Evolutionary conservation across 1,284 basidiomycete genomes (phyloP).

Genomic region (Rhodotorula mucilaginosa): DNA sequence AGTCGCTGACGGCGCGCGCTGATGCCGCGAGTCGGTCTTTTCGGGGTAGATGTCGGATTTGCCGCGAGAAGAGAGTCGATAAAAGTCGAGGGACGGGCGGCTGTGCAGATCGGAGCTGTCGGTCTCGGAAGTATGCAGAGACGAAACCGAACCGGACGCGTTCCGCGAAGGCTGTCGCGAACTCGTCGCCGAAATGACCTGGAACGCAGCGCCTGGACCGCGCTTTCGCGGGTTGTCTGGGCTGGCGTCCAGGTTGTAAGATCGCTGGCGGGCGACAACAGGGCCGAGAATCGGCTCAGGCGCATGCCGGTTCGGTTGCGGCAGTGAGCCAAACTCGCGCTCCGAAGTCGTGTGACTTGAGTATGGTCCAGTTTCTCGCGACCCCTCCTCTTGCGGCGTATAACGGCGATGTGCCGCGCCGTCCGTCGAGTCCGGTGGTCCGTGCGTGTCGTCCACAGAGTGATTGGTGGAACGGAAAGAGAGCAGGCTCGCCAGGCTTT

Average conservation of each 20-base stretch:
- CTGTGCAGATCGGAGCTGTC: background rate
- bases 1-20: constrained; percentile 4
- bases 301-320: background rate
- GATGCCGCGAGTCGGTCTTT: background rate
- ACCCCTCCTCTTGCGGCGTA: background rate
- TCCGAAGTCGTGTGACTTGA: background rate
- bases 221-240: background rate
- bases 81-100: constrained; percentile 6
- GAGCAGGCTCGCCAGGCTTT: constrained; percentile 24
- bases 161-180: constrained; percentile 8
- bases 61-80: background rate
- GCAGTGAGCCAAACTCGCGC: background rate
- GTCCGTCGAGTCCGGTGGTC: background rate
- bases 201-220: constrained; percentile 19
- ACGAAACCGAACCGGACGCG: constrained; percentile 13
- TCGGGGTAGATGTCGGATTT: background rate
- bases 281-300: background rate
- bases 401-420: background rate
- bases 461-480: constrained; percentile 13
- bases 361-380: background rate
- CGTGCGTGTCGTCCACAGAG: background rate
- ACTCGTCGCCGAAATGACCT: constrained; percentile 35
- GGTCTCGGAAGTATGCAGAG: constrained; percentile 11
- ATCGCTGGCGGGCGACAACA: background rate
- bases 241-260: background rate